Evolutionary conservation across 352 stramenopile genomes (phyloP).

Genomic region (Phytophthora capsici): DNA sequence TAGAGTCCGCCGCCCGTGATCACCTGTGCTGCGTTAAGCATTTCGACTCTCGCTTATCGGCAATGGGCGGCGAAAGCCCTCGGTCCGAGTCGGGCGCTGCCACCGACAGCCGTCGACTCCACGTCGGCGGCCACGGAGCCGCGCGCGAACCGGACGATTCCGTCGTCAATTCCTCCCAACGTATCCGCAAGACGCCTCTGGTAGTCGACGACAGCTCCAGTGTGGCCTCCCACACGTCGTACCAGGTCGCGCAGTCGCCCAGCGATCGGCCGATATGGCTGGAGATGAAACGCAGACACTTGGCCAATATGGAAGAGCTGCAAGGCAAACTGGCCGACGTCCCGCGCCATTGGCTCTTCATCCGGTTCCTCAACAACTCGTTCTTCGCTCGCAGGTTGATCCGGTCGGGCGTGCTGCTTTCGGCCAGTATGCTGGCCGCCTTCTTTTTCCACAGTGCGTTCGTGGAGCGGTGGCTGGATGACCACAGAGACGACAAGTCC

Average conservation of each 20-base stretch:
- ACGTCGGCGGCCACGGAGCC: conserved; percentile 20
- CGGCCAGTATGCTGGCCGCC: conserved; percentile 36
- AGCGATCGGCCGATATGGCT: conserved; percentile 7
- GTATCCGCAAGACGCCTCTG: conserved; percentile 7
- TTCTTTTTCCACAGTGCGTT: conserved; percentile 45
- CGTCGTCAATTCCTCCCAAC: conserved; percentile 3
- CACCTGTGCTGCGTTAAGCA: not conserved
- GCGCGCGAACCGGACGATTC: conserved; percentile 19
- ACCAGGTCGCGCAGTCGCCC: conserved; percentile 14
- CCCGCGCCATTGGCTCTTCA: conserved; percentile 54
- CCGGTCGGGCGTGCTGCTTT: conserved; percentile 41
- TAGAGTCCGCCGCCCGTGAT: conserved; percentile 5
- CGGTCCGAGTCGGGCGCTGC: conserved; percentile 2
- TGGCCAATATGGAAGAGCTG: conserved; percentile 13
- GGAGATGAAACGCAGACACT: conserved; percentile 23
- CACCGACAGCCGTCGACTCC: conserved; percentile 9
- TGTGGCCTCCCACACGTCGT: conserved; percentile 11
- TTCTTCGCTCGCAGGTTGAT: conserved; percentile 77
- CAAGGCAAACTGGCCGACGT: conserved; percentile 34
- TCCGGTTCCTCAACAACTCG: conserved; percentile 68
- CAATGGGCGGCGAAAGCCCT: conserved; percentile 5
- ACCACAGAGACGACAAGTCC: not conserved
- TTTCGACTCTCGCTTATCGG: not conserved
- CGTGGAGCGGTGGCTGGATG: conserved; percentile 6
- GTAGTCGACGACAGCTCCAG: conserved; percentile 7